Evolutionary conservation across 2,329 filamentous ascomycete genomes (phyloP), one percentile per base, ranked within the genome.

Genomic region (Scleromitrula shiraiana): DNA sequence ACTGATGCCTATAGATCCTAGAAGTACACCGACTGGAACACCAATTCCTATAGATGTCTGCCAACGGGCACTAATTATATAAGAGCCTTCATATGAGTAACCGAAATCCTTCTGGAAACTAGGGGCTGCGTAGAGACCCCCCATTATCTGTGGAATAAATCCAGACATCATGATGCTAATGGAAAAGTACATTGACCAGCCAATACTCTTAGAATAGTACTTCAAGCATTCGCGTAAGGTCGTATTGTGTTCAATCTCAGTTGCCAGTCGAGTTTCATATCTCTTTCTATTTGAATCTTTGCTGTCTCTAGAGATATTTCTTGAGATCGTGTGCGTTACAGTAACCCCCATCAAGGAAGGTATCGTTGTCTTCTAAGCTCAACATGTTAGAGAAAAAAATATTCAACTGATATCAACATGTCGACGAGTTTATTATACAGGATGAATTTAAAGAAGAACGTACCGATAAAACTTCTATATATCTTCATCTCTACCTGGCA

Each of bases 1-100:
- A 2, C 53, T 82, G 71, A 27, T 77, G 73, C 54, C 57, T 22
- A 80, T 64, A 9, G 76, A 76, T 5, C 58, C 58, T 3, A 60
- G 12, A 17, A 60, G 49, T 39, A 55, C 53, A 4, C 58, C 58
- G 17, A 60, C 56, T 2, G 56, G 55, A 46, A 53, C 57, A 9
- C 55, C 56, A 51, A 57, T 58, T 8, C 57, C 57, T 3, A 61
- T 40, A 15, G 48, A 58, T 10, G 53, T 56, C 40, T 60, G 59
- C 59, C 59, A 61, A 4, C 51, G 53, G 32, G 59, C 58, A 35
- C 51, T 52, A 23, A 61, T 54, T 4, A 51, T 51, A 48, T 56
- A 59, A 1, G 26, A 24, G 1, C 53, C 57, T n/a, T 56, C 50
- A 36, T 41, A 59, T 14, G 40, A 8, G 30, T 50, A 49, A 0